Evolutionary conservation across 345 rosid genomes (phyloP), one percentile per base, ranked within the genome.

Genomic region (Rhizophora mangle): DNA sequence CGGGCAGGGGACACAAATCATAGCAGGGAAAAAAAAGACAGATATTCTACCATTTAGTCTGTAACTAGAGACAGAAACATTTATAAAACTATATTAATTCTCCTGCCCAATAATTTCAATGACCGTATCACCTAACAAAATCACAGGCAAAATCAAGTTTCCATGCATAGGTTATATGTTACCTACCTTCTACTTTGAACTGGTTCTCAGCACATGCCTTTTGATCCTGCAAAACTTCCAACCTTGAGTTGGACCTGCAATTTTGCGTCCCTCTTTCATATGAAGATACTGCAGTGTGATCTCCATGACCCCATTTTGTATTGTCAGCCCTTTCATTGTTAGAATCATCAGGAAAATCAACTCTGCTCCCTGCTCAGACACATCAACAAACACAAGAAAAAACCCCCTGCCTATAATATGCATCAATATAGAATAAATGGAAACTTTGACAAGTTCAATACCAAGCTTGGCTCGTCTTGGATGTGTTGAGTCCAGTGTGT

Each of bases 401-500:
- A 72, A 72, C 71, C 32, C 30, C 24, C 57, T 27, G n/a, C 24
- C 27, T 51, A 54, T 8, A 70, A 63, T 2, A 69, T 51, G 69
- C 57, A 72, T 53, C 21, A 64, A 60, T 8, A 67, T 53, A 72
- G 6, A 71, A n/a, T 32, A 46, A 37, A 31, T 55, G 59, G 3
- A 66, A 63, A 29, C 61, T 64, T 66, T 71, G 63, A 76, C 32
- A 64, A 46, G 64, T 55, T 66, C 24, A 37, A 27, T 90, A 95
- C 98, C 92, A 80, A 77, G 85, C 78, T 80, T 90, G 66, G 76
- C 69, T 67, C 81, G 83, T 77, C 89, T 87, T 71, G 90, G 78
- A 68, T 83, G 88, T 29, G 84, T 62, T 63, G 64, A 72, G 63
- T 89, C 96, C 2, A 43, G 57, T 0, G 84, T 46, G 79, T 76